Percentiles rank a stretch among this genome's conserved stretches.
These are phyloP conservation scores for Colletotrichum sp. DNA, from an alignment of 2,329 filamentous ascomycete species.

Conservation along the genomic window DNA sequence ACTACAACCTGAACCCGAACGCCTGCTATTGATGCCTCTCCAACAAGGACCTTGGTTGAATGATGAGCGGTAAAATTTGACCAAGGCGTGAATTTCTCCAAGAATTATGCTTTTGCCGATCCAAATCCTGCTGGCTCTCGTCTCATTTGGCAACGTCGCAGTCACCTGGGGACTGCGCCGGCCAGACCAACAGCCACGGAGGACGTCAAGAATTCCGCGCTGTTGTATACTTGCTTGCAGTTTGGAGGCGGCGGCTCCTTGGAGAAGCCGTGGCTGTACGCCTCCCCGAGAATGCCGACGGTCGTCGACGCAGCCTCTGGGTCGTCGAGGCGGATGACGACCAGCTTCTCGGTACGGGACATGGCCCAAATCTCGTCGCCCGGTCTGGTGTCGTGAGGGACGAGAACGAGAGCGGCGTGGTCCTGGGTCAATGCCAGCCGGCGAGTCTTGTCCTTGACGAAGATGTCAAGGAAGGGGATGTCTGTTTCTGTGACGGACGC, in stretches of 20 bases:
- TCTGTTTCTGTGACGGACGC: slow-evolving; percentile 28
- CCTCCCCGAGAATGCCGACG: slow-evolving; percentile 10
- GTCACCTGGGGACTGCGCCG: slow-evolving; percentile 15
- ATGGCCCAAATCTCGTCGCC: slow-evolving; percentile 23
- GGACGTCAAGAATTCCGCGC: slow-evolving; percentile 16
- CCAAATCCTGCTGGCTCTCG: background rate
- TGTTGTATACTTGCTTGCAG: slow-evolving; percentile 3
- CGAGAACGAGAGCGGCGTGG: slow-evolving; percentile 17
- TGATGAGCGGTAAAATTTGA: background rate
- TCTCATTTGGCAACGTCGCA: background rate
- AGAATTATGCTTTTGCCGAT: background rate
- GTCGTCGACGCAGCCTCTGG: background rate
- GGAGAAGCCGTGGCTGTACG: slow-evolving; percentile 10
- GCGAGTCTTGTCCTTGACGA: slow-evolving; percentile 4
- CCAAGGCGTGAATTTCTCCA: background rate
- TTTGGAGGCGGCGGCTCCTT: background rate
- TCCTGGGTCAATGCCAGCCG: slow-evolving; percentile 19
- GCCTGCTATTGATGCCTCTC: background rate
- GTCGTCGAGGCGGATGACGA: slow-evolving; percentile 1
- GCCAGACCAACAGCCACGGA: slow-evolving; percentile 21
- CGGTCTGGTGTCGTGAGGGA: background rate
- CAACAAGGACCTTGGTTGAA: background rate
- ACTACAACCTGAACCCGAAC: background rate
- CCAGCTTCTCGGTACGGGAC: background rate
- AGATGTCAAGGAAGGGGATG: slow-evolving; percentile 21